Conservation (phyloP, 140 eudicot species). For the Cichorium intybus region DNA sequence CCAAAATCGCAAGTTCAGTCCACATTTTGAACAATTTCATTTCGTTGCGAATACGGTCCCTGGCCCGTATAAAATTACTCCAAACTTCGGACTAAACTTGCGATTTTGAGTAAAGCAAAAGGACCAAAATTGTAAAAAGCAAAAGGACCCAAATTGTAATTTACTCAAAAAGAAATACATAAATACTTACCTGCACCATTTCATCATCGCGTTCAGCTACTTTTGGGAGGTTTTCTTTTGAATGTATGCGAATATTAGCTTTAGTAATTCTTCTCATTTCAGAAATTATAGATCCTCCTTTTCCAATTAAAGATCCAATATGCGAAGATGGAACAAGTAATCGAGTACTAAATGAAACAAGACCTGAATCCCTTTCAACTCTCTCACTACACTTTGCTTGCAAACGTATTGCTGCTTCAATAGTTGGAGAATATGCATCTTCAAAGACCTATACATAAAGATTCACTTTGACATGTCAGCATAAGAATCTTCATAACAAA, state of each 20-base stretch:
- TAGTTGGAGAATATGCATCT: conserved; percentile 57
- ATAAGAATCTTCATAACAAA: background rate
- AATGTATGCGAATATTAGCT: conserved; percentile 71
- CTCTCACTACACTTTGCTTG: conserved; percentile 90
- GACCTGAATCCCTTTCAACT: conserved; percentile 86
- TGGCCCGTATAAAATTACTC: no score
- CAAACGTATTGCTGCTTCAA: conserved; percentile 83
- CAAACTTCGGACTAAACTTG: no score
- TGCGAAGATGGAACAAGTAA: conserved; percentile 71
- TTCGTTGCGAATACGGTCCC: no score
- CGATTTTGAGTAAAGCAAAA: no score
- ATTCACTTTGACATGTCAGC: no score
- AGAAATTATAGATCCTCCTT: conserved; percentile 74
- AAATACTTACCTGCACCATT: conserved; percentile 73
- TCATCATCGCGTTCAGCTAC: conserved; percentile 78
- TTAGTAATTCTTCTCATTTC: conserved; percentile 72
- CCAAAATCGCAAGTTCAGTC: no score
- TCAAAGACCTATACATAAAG: conserved; percentile 51
- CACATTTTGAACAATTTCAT: no score
- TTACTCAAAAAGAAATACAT: no score
- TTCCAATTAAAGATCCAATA: conserved; percentile 81
- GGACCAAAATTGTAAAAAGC: no score
- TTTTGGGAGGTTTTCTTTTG: conserved; percentile 74
- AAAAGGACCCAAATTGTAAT: no score
- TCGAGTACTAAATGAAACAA: conserved; percentile 53